Evolutionary conservation across 2,329 filamentous ascomycete species (phyloP), one percentile per base, ranked within the genome.

Genomic region (Fusarium sp.): DNA sequence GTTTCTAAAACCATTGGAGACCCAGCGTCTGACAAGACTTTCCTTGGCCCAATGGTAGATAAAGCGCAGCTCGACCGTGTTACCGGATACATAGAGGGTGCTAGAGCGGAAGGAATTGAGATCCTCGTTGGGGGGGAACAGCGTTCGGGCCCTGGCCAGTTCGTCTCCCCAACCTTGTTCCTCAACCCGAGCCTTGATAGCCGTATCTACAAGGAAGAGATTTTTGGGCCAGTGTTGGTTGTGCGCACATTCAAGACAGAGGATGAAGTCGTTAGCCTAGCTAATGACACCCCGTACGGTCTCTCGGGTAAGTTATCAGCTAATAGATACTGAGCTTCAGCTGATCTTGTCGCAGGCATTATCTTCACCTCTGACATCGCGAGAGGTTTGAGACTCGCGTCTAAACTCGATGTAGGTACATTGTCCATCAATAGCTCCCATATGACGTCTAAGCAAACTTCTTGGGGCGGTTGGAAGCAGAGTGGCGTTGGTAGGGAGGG

Each of bases 381-480:
- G 27, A 30, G 27, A 2, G 27, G 27, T 30, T 8, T 30, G 27
- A 30, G 27, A 30, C 7, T 30, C 8, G 27, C 27, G 27, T 30
- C 27, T 30, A 30, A 30, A 30, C 27, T 30, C 27, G 27, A 30
- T 30, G 27, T 30, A 30, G 27, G 27, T 30, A 30, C 27, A 30
- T 9, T 30, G 27, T 30, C 27, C 27, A 30, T 30, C 27, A 30
- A 30, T 30, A 30, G 27, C 27, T 30, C 27, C 7, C 27, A 30
- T 30, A 9, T 30, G 27, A 8, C 7, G 27, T 30, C 27, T 30
- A 30, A 30, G 27, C 27, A 30, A 30, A 30, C 27, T 16, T 35
- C 68, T 4, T 73, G 56, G 45, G 65, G 62, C 6, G 71, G 71
- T 16, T 66, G 39, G 43, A 71, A 71, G 62, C 56, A 71, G 50